Evolutionary conservation across 2,329 filamentous ascomycete genomes (phyloP).

Genomic region (Onygena corvina): DNA sequence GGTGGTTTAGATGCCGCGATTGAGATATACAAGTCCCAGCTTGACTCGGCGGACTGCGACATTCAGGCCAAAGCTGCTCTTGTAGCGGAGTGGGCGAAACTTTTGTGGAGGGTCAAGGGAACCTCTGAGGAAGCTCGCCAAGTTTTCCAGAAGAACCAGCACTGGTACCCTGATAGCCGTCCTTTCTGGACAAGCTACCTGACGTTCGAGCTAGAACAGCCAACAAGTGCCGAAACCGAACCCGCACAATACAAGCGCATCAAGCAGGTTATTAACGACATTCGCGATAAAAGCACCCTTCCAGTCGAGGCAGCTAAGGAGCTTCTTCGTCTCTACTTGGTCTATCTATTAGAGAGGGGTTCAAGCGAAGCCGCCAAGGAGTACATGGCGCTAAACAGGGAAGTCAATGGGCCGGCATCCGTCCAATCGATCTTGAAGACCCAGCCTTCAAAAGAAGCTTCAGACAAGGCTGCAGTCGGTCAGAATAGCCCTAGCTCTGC

Average conservation of each 20-base stretch:
- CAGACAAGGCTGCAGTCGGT: not conserved
- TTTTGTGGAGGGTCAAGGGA: constrained; percentile 81
- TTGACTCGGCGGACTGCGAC: constrained; percentile 60
- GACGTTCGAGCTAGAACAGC: constrained; percentile 76
- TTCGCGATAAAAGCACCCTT: constrained; percentile 61
- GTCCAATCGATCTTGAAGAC: constrained; percentile 26
- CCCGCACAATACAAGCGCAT: constrained; percentile 58
- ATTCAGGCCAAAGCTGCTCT: constrained; percentile 74
- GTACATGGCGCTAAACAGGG: constrained; percentile 68
- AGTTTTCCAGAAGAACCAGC: constrained; percentile 68
- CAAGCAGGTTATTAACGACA: constrained; percentile 64
- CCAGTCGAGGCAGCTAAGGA: constrained; percentile 57
- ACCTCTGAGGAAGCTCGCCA: constrained; percentile 67
- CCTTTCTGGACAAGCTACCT: constrained; percentile 87
- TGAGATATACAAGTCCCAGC: constrained; percentile 66
- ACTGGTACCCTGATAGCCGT: constrained; percentile 73
- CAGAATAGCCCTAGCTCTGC: constrained; percentile 1
- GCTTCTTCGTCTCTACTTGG: constrained; percentile 65
- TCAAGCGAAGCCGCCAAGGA: constrained; percentile 74
- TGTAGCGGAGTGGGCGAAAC: constrained; percentile 73
- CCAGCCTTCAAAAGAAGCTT: not conserved
- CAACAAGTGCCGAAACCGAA: constrained; percentile 54
- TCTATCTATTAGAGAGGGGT: constrained; percentile 71
- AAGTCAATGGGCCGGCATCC: constrained; percentile 59
- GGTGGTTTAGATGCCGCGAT: constrained; percentile 74